These are phyloP conservation scores for Pythium vanterpoolii DNA, from an alignment of 352 stramenopile species.

Conservation along the genomic window DNA sequence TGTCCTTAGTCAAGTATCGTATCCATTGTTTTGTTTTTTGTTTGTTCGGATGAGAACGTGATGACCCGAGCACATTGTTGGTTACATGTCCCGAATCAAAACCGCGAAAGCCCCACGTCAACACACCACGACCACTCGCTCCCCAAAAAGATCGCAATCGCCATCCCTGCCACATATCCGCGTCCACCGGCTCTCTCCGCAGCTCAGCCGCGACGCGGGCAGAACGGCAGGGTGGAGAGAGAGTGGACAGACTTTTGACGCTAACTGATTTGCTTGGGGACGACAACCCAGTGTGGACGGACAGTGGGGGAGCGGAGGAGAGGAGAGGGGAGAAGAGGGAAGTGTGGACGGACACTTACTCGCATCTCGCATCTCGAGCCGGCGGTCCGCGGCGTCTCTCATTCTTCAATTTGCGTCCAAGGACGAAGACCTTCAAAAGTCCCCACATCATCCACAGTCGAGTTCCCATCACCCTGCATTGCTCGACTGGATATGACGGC, in stretches of 20 bases:
- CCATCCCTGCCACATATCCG: neutral
- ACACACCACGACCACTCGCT: neutral
- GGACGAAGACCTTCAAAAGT: neutral
- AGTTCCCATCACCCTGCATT: neutral
- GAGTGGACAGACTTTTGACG: too few species aligned
- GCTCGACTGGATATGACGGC: neutral
- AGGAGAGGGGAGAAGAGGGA: neutral
- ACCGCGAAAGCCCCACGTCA: neutral
- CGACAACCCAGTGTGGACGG: too few species aligned
- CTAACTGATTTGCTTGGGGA: too few species aligned
- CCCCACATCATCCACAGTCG: slow-evolving; percentile 2
- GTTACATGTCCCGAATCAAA: neutral
- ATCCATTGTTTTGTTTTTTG: neutral
- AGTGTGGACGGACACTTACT: neutral
- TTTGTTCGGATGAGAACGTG: neutral
- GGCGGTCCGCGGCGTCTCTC: neutral
- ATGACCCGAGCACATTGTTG: slow-evolving; percentile 8
- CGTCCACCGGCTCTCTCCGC: neutral
- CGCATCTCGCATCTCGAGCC: neutral
- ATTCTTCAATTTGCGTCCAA: slow-evolving; percentile 20
- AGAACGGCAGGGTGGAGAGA: neutral
- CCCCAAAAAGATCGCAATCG: neutral
- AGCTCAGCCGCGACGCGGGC: slow-evolving; percentile 14
- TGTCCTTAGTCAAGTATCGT: too few species aligned
- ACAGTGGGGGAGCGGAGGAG: too few species aligned